phyloP scores from a whole-genome alignment of 2,329 filamentous ascomycete genomes.

The Ophiostoma triangulosporum region DNA sequence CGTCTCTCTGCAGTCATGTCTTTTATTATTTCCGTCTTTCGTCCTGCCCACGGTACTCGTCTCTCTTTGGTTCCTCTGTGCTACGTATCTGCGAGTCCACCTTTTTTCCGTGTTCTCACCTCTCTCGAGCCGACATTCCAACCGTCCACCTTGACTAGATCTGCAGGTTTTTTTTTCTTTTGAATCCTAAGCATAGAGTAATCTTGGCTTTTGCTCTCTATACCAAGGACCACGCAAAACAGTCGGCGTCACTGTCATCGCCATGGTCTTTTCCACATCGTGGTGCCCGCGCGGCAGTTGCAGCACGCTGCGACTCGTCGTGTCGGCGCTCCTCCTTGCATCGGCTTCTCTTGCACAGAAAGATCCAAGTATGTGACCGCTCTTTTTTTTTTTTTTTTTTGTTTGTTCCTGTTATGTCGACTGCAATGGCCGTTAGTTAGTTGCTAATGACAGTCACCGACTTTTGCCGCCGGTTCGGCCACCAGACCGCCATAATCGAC shows the following conservation, averaged over 20 bases:
- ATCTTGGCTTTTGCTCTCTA: too few relatives aligned
- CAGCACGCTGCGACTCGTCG: not conserved
- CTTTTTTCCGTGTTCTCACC: too few relatives aligned
- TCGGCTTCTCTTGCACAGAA: not conserved
- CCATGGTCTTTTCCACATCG: not conserved
- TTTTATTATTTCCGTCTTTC: not conserved
- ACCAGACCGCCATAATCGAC: slow-evolving; percentile 48
- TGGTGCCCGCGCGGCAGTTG: not conserved
- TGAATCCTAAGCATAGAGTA: too few relatives aligned
- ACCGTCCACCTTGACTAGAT: too few relatives aligned
- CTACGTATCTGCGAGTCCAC: too few relatives aligned
- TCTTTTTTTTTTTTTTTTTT: not conserved
- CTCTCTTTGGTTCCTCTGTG: not conserved
- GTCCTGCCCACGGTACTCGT: not conserved
- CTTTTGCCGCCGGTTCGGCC: slow-evolving; percentile 41
- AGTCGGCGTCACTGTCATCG: too few relatives aligned
- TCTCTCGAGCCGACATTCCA: not conserved
- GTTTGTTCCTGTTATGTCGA: not conserved
- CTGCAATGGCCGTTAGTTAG: not conserved
- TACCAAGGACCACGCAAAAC: too few relatives aligned
- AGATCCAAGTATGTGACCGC: slow-evolving; percentile 11
- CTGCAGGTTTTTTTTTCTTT: too few relatives aligned
- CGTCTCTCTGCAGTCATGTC: too few relatives aligned
- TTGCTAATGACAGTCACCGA: slow-evolving; percentile 29
- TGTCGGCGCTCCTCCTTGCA: not conserved